Evolutionary conservation across 305 asterid genomes (phyloP).

Genomic region (Fraxinus dipetala): DNA sequence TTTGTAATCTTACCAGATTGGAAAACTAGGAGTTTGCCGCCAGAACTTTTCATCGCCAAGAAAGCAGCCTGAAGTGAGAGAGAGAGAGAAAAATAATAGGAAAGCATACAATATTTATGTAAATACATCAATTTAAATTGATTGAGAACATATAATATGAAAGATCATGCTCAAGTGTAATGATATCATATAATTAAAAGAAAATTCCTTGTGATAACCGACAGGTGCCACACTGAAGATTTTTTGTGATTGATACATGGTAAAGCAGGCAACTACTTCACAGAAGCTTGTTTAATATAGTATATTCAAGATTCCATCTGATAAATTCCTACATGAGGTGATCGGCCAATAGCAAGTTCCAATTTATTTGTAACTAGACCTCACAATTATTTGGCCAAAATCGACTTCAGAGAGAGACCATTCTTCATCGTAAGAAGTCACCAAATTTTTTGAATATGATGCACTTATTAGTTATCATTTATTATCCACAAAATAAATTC

Average conservation of each 20-base stretch:
- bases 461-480: constrained; percentile 13
- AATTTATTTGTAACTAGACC: neutral
- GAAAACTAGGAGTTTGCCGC: constrained; percentile 95
- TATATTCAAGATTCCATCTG: constrained; percentile 4
- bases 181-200: neutral
- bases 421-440: neutral
- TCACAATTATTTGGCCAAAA: neutral
- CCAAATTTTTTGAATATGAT: neutral
- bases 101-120: constrained; percentile 18
- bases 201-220: neutral
- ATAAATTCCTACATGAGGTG: constrained; percentile 15
- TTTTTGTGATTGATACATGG: neutral
- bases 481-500: constrained; percentile 6
- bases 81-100: neutral
- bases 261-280: constrained; percentile 10
- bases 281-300: neutral
- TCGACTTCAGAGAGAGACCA: neutral
- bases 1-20: constrained; percentile 69
- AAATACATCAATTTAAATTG: constrained; percentile 11
- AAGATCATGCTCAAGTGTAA: neutral
- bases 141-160: constrained; percentile 4
- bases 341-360: neutral
- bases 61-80: constrained; percentile 71
- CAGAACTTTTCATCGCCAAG: constrained; percentile 96
- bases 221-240: neutral